Evolutionary conservation across 192 early-diverging fungal species (phyloP), one percentile per base, ranked within the genome.

Genomic region (Rhizoclosmatium sp.): DNA sequence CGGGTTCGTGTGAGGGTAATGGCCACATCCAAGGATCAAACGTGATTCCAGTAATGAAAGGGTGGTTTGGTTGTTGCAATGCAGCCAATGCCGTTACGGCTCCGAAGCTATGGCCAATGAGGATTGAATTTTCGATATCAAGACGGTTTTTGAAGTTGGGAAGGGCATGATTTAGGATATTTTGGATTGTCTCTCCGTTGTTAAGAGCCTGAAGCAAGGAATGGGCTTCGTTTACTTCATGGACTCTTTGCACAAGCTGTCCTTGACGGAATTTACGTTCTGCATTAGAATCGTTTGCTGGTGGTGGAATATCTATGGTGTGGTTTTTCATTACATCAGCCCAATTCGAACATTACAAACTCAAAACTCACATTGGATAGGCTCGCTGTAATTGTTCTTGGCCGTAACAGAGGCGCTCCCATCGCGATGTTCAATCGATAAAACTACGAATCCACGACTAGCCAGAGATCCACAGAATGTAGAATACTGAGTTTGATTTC

Each of bases 21-120:
- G 78, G 67, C 41, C 45, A 71, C 68, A 79, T 71, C 78, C 78
- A 79, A 10, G 78, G 78, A 42, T 79, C 78, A 2, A 79, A 61
- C 10, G 69, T 61, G 42, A 79, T 54, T 2, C 68, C 78, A 45
- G 70, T 51, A 45, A 42, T 71, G 78, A 79, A 79, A 7, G 23
- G 31, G n/a, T n/a, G 45, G 2, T 21, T 44, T 19, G 49, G 39
- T 40, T 61, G 19, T 46, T 79, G 78, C 23, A 79, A 42, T 4
- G 56, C 49, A 19, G 7, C 39, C 3, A 79, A 5, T 4, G 68
- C 78, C 5, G 78, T 79, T 14, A 42, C 78, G 41, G 23, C 78
- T 5, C 78, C 78, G 59, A 79, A 79, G 21, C 56, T 61, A 48
- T 79, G 78, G 69, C 78, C 78, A 41, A 71, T 45, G 42, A 79